Conservation (phyloP, 1,139 yeast species). For the Entelexis sorbosivorans region DNA sequence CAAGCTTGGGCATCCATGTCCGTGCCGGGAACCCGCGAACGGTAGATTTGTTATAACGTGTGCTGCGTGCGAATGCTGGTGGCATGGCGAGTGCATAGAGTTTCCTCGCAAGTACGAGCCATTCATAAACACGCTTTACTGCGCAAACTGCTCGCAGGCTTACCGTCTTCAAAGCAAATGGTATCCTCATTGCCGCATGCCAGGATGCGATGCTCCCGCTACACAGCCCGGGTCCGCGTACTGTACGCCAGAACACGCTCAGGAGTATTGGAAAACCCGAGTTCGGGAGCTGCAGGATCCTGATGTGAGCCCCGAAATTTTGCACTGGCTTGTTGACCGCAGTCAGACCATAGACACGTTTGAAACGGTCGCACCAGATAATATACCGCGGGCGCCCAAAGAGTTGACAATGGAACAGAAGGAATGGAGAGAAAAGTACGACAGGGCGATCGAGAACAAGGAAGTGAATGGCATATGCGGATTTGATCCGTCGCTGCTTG, state of each 20-base stretch:
- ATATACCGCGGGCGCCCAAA: constrained; percentile 1
- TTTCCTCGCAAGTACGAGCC: not conserved
- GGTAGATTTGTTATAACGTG: constrained; percentile 6
- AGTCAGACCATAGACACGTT: not conserved
- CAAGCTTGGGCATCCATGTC: not conserved
- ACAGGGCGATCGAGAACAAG: not conserved
- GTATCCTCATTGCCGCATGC: constrained; percentile 8
- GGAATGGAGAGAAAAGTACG: not conserved
- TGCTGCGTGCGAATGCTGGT: constrained; percentile 11
- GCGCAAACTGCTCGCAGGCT: constrained; percentile 3
- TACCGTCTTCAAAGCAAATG: not conserved
- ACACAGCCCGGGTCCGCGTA: not conserved
- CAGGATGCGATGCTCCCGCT: not conserved
- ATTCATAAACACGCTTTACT: constrained; percentile 2
- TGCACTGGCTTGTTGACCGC: constrained; percentile 9
- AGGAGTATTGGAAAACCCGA: constrained; percentile 6
- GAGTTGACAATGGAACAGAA: not conserved
- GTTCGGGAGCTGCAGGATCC: not conserved
- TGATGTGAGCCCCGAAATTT: not conserved
- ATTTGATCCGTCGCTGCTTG: constrained; percentile 7
- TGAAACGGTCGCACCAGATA: constrained; percentile 1
- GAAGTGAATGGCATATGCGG: constrained; percentile 4
- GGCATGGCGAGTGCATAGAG: constrained; percentile 11
- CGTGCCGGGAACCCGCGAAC: not conserved
- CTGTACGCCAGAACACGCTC: constrained; percentile 10